Evolutionary conservation across 345 rosid species (phyloP).

Genomic region (Stellera chamaejasme): DNA sequence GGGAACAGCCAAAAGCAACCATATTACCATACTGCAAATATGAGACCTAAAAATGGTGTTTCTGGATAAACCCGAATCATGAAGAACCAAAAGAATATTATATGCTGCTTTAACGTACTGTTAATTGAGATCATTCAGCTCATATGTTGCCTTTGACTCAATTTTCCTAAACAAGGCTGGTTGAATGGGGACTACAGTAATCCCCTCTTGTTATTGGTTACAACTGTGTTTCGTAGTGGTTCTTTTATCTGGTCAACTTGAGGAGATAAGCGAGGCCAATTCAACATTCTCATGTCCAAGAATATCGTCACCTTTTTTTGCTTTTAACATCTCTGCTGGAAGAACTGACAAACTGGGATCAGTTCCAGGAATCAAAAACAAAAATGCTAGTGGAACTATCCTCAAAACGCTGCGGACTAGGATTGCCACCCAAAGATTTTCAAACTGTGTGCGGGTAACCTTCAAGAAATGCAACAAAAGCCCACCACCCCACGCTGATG

Average conservation of each 20-base stretch:
- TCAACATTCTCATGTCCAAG: constrained; percentile 33
- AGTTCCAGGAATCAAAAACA: constrained; percentile 51
- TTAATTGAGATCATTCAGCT: no score
- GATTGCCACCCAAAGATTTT: constrained; percentile 62
- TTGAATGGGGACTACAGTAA: no score
- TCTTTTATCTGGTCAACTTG: constrained; percentile 5
- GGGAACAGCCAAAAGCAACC: neutral
- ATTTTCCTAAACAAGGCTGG: no score
- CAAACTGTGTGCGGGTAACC: constrained; percentile 52
- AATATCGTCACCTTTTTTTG: constrained; percentile 23
- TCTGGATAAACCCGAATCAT: no score
- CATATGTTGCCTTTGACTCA: no score
- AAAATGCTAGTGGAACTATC: constrained; percentile 40
- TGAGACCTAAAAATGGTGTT: no score
- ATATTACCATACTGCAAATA: no score
- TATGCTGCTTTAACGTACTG: no score
- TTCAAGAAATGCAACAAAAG: constrained; percentile 41
- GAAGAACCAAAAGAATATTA: no score
- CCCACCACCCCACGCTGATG: constrained; percentile 63
- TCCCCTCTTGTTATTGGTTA: no score
- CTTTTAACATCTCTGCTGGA: constrained; percentile 39
- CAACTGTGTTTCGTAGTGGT: no score
- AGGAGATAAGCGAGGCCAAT: constrained; percentile 36
- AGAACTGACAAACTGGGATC: constrained; percentile 43
- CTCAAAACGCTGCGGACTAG: constrained; percentile 54